Base-by-base conservation (phyloP, 495 filamentous ascomycete genomes). In the Penicillium verhagenii region DNA sequence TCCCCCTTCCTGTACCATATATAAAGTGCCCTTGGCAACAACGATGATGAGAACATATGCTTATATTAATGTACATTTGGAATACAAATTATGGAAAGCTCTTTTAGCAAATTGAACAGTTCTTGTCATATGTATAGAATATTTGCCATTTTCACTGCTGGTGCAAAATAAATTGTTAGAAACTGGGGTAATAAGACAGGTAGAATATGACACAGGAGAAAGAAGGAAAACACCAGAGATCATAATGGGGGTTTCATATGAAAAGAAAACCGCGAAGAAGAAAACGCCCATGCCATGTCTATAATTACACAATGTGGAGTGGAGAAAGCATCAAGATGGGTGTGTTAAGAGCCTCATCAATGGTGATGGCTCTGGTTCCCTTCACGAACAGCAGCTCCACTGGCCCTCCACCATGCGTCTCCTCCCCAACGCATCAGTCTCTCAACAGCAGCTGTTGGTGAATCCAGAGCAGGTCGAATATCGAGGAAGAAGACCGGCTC, bases 401-500 rank as follows among this genome's bases (percentile, higher is more conserved):
- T 91, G 8, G 92, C 94, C 58, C 81, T 82, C 81, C 86, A 94
- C 94, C 94, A 98, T 4, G 96, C 84, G 74, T 96, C 91, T 13
- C 89, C 89, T 47, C 90, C 88, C 94, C 95, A 97, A 64, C 92
- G 74, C 70, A 96, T 80, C 55, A 91, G 66, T 50, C 95, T 82
- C 78, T 97, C 95, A 20, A 85, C 84, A 26, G 90, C 90, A 10
- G 84, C 84, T 0, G 82, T 89, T 2, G 91, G 92, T 3, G 82
- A 78, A 62, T 96, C 92, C n/a, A 96, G 62, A 10, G 94, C 94
- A 11, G 94, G 94, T 53, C 94, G 80, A n/a, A 99, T 95, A 69
- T 99, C 94, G 43, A 99, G 82, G 66, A 86, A 97, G 75, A 99
- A 99, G 6, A 97, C 92, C 2, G 94, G 92, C 63, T 96, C 91